Evolutionary conservation across 192 early-diverging fungal species (phyloP).

Genomic region (Backusella australiensis): DNA sequence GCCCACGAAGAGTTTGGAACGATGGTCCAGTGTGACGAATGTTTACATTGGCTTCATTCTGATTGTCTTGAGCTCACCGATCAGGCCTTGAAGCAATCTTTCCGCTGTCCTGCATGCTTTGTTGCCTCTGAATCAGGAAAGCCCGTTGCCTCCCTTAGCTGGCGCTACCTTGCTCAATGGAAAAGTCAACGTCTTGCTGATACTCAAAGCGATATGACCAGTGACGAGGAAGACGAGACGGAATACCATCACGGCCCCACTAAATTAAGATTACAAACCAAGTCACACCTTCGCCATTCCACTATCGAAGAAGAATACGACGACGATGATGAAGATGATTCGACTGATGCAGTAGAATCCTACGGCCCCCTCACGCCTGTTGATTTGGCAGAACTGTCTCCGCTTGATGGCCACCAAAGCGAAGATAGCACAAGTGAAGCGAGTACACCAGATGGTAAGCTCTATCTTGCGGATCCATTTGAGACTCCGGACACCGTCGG

Average conservation of each 20-base stretch:
- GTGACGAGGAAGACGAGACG: constrained; percentile 21
- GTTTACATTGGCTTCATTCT: constrained; percentile 69
- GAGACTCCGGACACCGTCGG: not conserved
- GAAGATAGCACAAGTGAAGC: constrained; percentile 25
- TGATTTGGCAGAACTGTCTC: not conserved
- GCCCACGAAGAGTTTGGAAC: constrained; percentile 44
- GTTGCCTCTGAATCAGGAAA: not conserved
- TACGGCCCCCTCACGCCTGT: not conserved
- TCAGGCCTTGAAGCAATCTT: constrained; percentile 54
- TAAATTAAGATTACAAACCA: constrained; percentile 14
- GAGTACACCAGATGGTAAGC: constrained; percentile 13
- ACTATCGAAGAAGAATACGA: not conserved
- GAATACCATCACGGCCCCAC: not conserved
- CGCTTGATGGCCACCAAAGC: not conserved
- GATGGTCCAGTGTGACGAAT: constrained; percentile 78
- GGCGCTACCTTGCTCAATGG: constrained; percentile 31
- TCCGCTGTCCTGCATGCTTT: constrained; percentile 54
- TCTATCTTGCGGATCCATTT: constrained; percentile 5
- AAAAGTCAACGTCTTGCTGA: constrained; percentile 21
- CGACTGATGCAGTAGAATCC: not conserved
- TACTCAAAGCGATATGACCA: constrained; percentile 5
- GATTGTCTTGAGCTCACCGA: constrained; percentile 62
- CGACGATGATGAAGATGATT: constrained; percentile 4
- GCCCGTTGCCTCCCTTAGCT: constrained; percentile 8
- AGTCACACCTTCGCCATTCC: constrained; percentile 12